A percentile compares a stretch with the other conserved stretches of the same genome.
Evolutionary conservation across 2,329 filamentous ascomycete genomes (phyloP).

Genomic region (Thelonectria olida): DNA sequence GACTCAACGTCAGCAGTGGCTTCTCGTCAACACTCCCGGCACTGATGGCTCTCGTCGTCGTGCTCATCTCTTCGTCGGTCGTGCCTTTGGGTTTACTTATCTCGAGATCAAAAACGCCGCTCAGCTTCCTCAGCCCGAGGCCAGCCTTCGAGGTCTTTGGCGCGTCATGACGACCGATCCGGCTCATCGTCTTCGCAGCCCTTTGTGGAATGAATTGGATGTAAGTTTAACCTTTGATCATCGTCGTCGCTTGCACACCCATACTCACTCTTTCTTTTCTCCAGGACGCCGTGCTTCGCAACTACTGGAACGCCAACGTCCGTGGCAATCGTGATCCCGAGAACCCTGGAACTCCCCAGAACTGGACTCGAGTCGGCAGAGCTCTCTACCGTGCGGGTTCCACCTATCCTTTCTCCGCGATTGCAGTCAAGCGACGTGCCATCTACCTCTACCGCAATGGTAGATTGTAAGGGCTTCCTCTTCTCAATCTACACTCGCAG

Average conservation of each 20-base stretch:
- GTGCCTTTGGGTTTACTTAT: not conserved
- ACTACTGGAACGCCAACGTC: not conserved
- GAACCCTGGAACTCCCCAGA: not conserved
- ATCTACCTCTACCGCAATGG: not conserved
- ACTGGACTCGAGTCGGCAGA: not conserved
- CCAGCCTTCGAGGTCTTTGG: constrained; percentile 75
- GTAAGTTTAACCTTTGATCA: constrained; percentile 56
- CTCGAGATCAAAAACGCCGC: constrained; percentile 46
- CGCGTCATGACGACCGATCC: constrained; percentile 72
- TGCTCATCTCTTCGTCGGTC: not conserved
- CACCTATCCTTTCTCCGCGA: not conserved
- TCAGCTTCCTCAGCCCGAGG: constrained; percentile 71
- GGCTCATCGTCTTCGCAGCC: constrained; percentile 70
- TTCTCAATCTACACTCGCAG: not conserved
- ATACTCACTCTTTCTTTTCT: not conserved
- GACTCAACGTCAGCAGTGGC: not conserved
- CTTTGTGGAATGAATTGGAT: constrained; percentile 70
- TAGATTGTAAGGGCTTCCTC: not conserved
- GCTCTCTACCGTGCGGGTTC: too few relatives aligned
- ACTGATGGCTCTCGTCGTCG: not conserved
- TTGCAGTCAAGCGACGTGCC: not conserved
- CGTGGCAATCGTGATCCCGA: not conserved
- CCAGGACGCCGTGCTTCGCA: not conserved
- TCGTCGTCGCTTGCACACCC: not conserved
- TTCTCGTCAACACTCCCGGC: not conserved